Base-by-base conservation (phyloP, 768 basidiomycete genomes). In the Cubamyces sp. region DNA sequence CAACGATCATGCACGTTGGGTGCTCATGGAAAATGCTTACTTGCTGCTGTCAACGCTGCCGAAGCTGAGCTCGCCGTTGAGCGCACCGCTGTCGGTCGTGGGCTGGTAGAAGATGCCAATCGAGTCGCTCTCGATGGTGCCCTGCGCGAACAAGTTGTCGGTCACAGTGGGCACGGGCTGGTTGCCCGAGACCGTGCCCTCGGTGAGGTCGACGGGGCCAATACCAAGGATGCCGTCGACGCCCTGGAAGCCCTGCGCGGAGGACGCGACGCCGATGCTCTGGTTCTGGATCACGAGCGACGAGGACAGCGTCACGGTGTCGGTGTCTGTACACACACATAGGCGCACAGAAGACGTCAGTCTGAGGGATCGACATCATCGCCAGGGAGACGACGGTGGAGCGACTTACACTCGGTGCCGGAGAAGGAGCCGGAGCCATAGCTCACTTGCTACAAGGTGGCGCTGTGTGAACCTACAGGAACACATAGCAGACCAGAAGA, bases 21-120 rank as follows among this genome's bases (percentile, higher is more conserved):
- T 2, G 18, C 6, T 30, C 3, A 15, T n/a, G n/a, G 5, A 37
- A n/a, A 2, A 5, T 8, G 69, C 61, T 8, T 45, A 82, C 81
- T 81, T 84, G 54, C 73, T 67, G 4, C 63, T 64, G 64, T 86
- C 85, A n/a, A 77, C 73, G 7, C 78, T 78, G 50, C 86, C 86
- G 61, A 86, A 84, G 7, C 76, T 79, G 23, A 87, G 74, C 68
- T 86, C 83, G 50, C 85, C 85, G 64, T 86, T 85, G 34, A 74
- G 65, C 12, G 72, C 69, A 8, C 66, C 60, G 12, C 66, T 60
- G 3, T 65, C 53, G 0, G 81, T 81, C 4, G 82, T 80, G 15
- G 84, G 85, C 59, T 76, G 70, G 66, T 80, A 87, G 53, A 76
- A 85, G 68, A 85, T 82, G 5, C 82, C 83, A 57, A 86, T 74